These are phyloP conservation scores for Schwanniomyces occidentalis DNA, from an alignment of 805 yeast species.

Conservation along the genomic window DNA sequence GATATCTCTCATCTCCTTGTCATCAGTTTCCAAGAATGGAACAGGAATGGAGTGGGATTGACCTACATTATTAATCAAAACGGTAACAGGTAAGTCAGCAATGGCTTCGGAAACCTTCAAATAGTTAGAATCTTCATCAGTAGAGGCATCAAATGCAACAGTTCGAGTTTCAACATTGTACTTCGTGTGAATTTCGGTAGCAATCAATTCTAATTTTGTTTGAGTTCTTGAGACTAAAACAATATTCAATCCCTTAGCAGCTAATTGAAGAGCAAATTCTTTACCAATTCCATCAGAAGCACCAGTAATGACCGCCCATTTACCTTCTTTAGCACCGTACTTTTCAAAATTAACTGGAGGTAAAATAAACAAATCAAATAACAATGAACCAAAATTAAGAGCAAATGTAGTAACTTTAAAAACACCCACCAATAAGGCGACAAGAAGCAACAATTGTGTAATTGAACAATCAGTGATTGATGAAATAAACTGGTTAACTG, in stretches of 20 bases:
- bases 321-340: conserved; percentile 72
- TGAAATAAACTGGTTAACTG: conserved; percentile 11
- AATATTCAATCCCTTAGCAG: conserved; percentile 78
- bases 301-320: conserved; percentile 97
- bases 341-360: conserved; percentile 60
- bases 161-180: conserved; percentile 61
- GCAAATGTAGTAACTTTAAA: conserved; percentile 52
- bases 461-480: conserved; percentile 12
- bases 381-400: conserved; percentile 51
- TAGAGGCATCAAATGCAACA: conserved; percentile 77
- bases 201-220: conserved; percentile 67
- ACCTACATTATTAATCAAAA: conserved; percentile 91
- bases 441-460: conserved; percentile 18
- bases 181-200: conserved; percentile 60
- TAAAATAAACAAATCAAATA: conserved; percentile 63
- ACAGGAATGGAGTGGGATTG: conserved; percentile 94
- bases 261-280: conserved; percentile 85
- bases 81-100: conserved; percentile 59
- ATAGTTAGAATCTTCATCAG: conserved; percentile 61
- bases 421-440: conserved; percentile 60
- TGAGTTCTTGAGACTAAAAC: conserved; percentile 83
- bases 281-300: conserved; percentile 98
- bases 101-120: conserved; percentile 47
- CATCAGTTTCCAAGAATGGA: conserved; percentile 80
- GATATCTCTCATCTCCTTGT: conserved; percentile 73